phyloP scores from a whole-genome alignment of 2,329 filamentous ascomycete species.

The Teratosphaeria epicoccoides region DNA sequence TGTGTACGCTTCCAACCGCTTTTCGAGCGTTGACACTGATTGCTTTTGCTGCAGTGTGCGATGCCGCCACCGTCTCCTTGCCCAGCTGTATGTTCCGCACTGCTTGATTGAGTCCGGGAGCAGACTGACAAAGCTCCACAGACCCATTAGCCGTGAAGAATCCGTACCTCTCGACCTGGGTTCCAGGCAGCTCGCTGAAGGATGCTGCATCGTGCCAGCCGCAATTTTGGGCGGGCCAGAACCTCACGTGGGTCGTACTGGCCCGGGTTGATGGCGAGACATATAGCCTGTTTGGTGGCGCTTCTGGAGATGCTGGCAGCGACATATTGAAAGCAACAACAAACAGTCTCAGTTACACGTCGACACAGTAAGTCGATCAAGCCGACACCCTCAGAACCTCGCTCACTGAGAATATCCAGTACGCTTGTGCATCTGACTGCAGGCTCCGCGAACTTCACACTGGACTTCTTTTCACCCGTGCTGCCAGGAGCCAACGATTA shows the following conservation, averaged over 20 bases:
- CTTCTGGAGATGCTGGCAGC: slow-evolving; percentile 8
- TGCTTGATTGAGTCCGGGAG: not conserved
- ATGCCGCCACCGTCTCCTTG: not conserved
- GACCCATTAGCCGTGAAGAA: slow-evolving; percentile 23
- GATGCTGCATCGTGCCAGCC: slow-evolving; percentile 19
- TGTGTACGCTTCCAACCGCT: not conserved
- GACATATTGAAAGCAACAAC: slow-evolving; percentile 13
- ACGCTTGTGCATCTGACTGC: slow-evolving; percentile 17
- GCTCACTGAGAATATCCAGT: not conserved
- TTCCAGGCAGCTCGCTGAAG: slow-evolving; percentile 19
- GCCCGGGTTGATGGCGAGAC: slow-evolving; percentile 23
- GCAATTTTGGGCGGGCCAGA: slow-evolving; percentile 27
- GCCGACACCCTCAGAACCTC: not conserved
- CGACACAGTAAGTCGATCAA: slow-evolving; percentile 20
- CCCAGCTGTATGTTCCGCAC: not conserved
- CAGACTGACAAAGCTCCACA: not conserved
- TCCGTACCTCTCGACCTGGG: slow-evolving; percentile 27
- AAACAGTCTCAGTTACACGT: slow-evolving; percentile 19
- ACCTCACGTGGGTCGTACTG: slow-evolving; percentile 25
- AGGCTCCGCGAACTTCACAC: slow-evolving; percentile 15
- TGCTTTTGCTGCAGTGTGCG: not conserved
- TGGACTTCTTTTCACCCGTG: slow-evolving; percentile 30
- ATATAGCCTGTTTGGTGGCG: slow-evolving; percentile 25
- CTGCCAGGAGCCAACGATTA: slow-evolving; percentile 22
- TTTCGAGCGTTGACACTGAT: not conserved